These are phyloP conservation scores for Globisporangium radiosum DNA, from an alignment of 352 stramenopile species.

Conservation along the genomic window DNA sequence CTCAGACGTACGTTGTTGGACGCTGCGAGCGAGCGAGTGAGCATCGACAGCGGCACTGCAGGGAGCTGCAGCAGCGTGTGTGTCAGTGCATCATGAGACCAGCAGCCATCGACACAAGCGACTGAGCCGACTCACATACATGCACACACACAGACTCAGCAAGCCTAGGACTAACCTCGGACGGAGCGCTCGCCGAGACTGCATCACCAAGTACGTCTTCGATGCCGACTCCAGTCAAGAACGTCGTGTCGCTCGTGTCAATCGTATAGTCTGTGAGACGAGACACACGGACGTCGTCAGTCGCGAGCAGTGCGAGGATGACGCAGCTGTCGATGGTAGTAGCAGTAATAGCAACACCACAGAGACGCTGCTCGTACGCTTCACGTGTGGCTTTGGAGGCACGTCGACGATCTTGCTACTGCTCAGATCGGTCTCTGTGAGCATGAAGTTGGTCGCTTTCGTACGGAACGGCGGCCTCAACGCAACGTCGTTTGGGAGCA, in stretches of 20 bases:
- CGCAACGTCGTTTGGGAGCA: constrained; percentile 58
- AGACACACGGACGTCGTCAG: too few species aligned
- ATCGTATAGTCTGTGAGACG: constrained; percentile 12
- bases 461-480: constrained; percentile 50
- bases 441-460: constrained; percentile 38
- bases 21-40: constrained; percentile 40
- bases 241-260: constrained; percentile 62
- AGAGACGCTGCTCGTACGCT: constrained; percentile 9
- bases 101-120: too few species aligned
- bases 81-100: too few species aligned
- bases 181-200: constrained; percentile 8
- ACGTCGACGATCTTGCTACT: constrained; percentile 12
- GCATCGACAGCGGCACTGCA: constrained; percentile 41
- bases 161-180: constrained; percentile 19
- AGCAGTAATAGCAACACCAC: background rate
- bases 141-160: background rate
- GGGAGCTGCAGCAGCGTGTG: constrained; percentile 24
- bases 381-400: constrained; percentile 1
- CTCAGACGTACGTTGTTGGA: constrained; percentile 15
- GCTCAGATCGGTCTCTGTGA: constrained; percentile 18
- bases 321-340: too few species aligned
- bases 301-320: too few species aligned
- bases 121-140: background rate
- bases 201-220: constrained; percentile 41
- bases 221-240: constrained; percentile 67